Conservation (phyloP, 441 rosid genomes). For the Croton laevigatus region DNA sequence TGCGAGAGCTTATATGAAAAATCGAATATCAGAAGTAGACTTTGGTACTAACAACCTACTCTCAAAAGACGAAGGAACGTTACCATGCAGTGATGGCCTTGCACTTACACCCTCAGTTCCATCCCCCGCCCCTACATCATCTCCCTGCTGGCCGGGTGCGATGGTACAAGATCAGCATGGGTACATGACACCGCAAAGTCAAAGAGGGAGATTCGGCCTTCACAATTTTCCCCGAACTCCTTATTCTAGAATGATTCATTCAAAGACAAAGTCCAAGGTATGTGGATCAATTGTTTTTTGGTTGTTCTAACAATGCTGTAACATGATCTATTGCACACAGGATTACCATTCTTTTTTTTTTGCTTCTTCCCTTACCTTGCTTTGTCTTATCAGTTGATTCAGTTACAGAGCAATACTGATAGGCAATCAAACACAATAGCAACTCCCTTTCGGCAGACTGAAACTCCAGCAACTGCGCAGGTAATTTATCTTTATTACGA, state of each 20-base stretch:
- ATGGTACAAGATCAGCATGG: constrained; percentile 51
- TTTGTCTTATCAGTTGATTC: constrained; percentile 36
- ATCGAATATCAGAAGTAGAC: constrained; percentile 41
- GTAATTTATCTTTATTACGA: constrained; percentile 33
- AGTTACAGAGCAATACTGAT: constrained; percentile 41
- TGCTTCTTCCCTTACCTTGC: not conserved
- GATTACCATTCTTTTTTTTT: constrained; percentile 8
- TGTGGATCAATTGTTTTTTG: constrained; percentile 17
- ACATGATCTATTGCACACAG: constrained; percentile 15
- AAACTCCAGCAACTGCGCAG: constrained; percentile 48
- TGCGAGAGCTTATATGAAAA: constrained; percentile 82
- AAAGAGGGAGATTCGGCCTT: constrained; percentile 57
- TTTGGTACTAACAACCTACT: constrained; percentile 38
- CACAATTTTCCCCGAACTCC: constrained; percentile 72
- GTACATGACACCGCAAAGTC: constrained; percentile 65
- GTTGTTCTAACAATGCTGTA: constrained; percentile 17
- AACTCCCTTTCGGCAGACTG: constrained; percentile 44
- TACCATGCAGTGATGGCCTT: constrained; percentile 31
- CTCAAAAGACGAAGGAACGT: constrained; percentile 42
- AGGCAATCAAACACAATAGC: constrained; percentile 33
- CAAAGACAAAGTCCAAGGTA: constrained; percentile 73
- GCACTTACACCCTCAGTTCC: constrained; percentile 41
- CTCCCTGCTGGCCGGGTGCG: constrained; percentile 83
- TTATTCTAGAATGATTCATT: constrained; percentile 62
- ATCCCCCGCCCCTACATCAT: constrained; percentile 53